Conservation (phyloP, 2,329 filamentous ascomycete species). For the Penicillium sp. region DNA sequence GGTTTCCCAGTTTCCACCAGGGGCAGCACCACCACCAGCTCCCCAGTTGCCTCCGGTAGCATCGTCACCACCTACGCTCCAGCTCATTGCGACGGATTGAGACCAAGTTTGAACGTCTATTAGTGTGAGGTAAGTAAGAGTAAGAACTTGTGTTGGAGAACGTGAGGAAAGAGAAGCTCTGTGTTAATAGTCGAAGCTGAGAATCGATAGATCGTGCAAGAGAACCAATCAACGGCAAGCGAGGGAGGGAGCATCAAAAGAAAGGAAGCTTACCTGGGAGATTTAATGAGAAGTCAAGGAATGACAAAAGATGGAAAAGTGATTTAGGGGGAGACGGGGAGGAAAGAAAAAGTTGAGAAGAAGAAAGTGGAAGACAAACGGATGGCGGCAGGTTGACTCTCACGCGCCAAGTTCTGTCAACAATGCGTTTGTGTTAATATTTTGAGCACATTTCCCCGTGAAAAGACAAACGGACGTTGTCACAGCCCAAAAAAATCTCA, state of each 20-base stretch:
- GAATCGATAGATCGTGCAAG: not conserved
- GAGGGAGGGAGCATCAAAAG: too few species aligned
- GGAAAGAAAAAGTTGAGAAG: constrained; percentile 1
- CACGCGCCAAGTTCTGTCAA: not conserved
- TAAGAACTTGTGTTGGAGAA: not conserved
- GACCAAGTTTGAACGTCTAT: not conserved
- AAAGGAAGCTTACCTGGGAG: not conserved
- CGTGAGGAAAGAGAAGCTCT: not conserved
- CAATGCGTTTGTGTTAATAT: not conserved
- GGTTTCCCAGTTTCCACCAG: constrained; percentile 3
- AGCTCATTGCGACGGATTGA: not conserved
- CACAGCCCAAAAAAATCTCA: not conserved
- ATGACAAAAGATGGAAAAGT: not conserved
- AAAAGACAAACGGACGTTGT: not conserved
- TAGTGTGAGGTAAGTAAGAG: not conserved
- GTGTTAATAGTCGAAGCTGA: not conserved
- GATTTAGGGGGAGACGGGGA: not conserved
- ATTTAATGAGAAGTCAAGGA: not conserved
- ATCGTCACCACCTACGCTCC: not conserved
- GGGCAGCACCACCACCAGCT: constrained; percentile 2
- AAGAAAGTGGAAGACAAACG: not conserved
- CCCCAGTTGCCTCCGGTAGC: constrained; percentile 1
- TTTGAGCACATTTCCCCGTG: not conserved
- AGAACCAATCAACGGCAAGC: not conserved
- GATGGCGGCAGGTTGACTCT: not conserved